Evolutionary conservation across 2,329 filamentous ascomycete genomes (phyloP), one percentile per base, ranked within the genome.

Genomic region (Fusarium sp.): DNA sequence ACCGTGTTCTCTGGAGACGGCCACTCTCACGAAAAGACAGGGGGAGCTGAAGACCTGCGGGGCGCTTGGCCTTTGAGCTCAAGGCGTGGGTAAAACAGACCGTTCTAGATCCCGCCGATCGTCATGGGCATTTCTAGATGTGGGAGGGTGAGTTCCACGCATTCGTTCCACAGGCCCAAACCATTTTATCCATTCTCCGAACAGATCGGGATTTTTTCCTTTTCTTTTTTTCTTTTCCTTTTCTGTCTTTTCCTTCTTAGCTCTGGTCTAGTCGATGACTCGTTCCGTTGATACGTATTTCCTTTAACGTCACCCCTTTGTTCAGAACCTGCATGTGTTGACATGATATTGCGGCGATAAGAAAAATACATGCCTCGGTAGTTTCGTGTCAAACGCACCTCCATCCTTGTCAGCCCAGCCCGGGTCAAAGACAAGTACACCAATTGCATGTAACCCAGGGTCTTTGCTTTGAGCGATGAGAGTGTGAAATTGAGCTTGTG

Each of bases 81-180:
- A 52, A 72, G 51, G 63, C 46, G 45, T 68, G 60, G 33, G 42
- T 54, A 60, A 42, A 57, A 45, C 45, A 76, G 76, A 73, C 76
- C 69, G 76, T 73, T 77, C 76, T 73, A 77, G 76, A 77, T 63
- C 58, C 48, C 37, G 29, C 56, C 45, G 73, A 77, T 77, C 76
- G 69, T 76, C 74, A 77, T 74, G 37, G 67, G 65, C 46, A 69
- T 68, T 76, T 73, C 76, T 76, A 25, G 52, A 77, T 72, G 63
- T 69, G 65, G 75, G 61, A 48, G 60, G 54, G 56, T n/a, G 46
- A 67, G 72, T 75, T 70, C 75, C 76, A 77, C 49, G 60, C 51
- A 69, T 75, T 42, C 60, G 60, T 71, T 75, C 73, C 55, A 72
- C 64, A 63, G 15, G 12, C 31, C 49, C 55, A 48, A 45, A 55